Base-by-base conservation (phyloP, 140 eudicot species). In the Stevia rebaudiana region DNA sequence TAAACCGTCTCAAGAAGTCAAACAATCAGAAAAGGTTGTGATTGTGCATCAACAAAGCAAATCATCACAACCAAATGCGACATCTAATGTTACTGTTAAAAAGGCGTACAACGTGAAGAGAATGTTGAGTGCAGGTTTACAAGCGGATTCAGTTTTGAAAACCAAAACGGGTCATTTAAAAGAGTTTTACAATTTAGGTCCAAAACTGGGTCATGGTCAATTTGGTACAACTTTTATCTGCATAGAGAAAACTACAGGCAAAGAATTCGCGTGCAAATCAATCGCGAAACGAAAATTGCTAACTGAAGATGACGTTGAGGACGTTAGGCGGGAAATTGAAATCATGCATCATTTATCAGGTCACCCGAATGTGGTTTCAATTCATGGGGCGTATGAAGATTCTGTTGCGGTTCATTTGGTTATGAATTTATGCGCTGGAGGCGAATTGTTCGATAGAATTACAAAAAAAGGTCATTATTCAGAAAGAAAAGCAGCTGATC, bases 261-360 rank as follows among this genome's bases (percentile, higher is more conserved):
- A 84, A 71, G 47, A 80, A 5, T 90, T 77, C 42, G 97, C 97
- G 5, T 90, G 97, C 74, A 90, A 90, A 72, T 86, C 95, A 8
- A 90, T 90, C 37, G 89, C 97, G 1, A 90, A 90, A 49, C 74
- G 94, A 47, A 90, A 86, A 62, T 10, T 86, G 25, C 15, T 81
- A 4, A 86, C 83, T 0, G 68, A 74, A 40, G 95, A 86, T 11
- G 97, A 90, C 41, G 87, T 86, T 22, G 90, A 90, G 1, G 95
- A 84, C 63, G 90, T 86, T 13, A 78, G 95, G 65, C 80, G 95
- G 70, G 97, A 86, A 62, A 76, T 90, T 41, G 89, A 90, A 73
- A 90, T 90, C 39, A 73, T 86, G 95, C 97, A 86, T 76, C 95
- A 90, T 53, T 79, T 90, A 57, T 80, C 91, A 5, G 97, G 94